These are phyloP conservation scores for Termitomyces sp. DNA, from an alignment of 768 basidiomycete genomes.

Conservation along the genomic window DNA sequence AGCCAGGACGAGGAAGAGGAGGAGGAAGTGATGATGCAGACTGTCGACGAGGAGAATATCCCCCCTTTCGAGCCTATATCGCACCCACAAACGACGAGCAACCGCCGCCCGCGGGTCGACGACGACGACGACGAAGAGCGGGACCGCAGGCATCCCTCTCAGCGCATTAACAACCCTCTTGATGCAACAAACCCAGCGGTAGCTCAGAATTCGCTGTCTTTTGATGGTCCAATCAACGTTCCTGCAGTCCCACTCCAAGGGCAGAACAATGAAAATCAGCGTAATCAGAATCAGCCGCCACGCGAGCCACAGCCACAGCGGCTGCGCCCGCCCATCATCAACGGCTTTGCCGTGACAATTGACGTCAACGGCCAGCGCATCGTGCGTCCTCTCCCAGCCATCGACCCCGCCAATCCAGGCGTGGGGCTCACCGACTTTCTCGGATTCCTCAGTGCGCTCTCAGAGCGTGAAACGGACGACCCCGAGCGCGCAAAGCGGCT, in stretches of 20 bases:
- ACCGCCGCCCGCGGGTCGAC: conserved; percentile 52
- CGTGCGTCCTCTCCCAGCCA: conserved; percentile 8
- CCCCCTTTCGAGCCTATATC: conserved; percentile 24
- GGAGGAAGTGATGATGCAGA: conserved; percentile 15
- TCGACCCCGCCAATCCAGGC: neutral
- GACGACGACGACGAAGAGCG: conserved; percentile 57
- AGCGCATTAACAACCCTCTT: conserved; percentile 34
- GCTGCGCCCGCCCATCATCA: conserved; percentile 3
- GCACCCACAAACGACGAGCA: conserved; percentile 23
- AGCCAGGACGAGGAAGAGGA: conserved; percentile 11
- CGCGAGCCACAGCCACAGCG: neutral
- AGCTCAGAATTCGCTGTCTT: conserved; percentile 5
- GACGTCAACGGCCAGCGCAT: conserved; percentile 13
- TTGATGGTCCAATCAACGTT: neutral
- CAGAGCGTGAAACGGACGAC: conserved; percentile 44
- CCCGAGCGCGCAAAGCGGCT: conserved; percentile 62
- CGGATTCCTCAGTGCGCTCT: conserved; percentile 14
- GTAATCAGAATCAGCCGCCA: neutral
- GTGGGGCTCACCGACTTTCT: conserved; percentile 13
- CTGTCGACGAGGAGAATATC: conserved; percentile 25
- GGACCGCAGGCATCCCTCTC: conserved; percentile 60
- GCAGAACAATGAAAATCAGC: neutral
- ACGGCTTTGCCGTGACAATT: conserved; percentile 18
- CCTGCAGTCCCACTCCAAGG: neutral
- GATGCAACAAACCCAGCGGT: neutral